Evolutionary conservation across 768 basidiomycete species (phyloP).

Genomic region (Baorangia bicolor): DNA sequence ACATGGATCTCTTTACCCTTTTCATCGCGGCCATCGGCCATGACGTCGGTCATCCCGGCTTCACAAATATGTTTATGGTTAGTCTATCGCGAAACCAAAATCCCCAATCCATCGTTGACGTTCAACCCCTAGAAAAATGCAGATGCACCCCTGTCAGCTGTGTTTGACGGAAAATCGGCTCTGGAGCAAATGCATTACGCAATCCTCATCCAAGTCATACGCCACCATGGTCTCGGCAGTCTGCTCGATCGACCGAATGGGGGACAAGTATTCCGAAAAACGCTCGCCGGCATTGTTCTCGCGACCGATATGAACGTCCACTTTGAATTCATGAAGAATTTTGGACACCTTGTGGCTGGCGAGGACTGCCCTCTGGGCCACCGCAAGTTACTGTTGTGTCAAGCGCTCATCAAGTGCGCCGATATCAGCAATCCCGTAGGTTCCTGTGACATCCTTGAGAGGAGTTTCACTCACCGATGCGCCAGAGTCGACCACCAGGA

Average conservation of each 20-base stretch:
- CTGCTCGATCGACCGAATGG: slow-evolving; percentile 57
- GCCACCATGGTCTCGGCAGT: slow-evolving; percentile 70
- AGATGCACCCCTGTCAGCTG: slow-evolving; percentile 78
- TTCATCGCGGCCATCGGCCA: slow-evolving; percentile 95
- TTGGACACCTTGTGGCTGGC: slow-evolving; percentile 50
- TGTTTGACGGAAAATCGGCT: slow-evolving; percentile 88
- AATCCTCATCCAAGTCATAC: slow-evolving; percentile 76
- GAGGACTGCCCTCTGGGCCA: slow-evolving; percentile 38
- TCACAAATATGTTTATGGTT: slow-evolving; percentile 93
- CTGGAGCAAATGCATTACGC: slow-evolving; percentile 92
- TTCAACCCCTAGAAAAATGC: slow-evolving; percentile 77
- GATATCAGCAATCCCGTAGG: slow-evolving; percentile 98
- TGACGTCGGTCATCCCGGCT: slow-evolving; percentile 95
- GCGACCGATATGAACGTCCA: slow-evolving; percentile 97
- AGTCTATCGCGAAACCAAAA: slow-evolving; percentile 26
- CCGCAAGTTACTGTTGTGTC: slow-evolving; percentile 74
- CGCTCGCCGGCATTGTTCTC: slow-evolving; percentile 79
- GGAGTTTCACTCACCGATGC: slow-evolving; percentile 3
- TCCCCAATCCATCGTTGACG: slow-evolving; percentile 2
- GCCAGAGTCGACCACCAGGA: slow-evolving; percentile 85
- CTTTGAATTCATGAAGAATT: slow-evolving; percentile 73
- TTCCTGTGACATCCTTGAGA: slow-evolving; percentile 16
- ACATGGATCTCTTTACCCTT: slow-evolving; percentile 78
- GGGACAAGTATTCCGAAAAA: slow-evolving; percentile 58
- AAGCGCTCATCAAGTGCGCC: slow-evolving; percentile 93